Evolutionary conservation across 1,139 yeast genomes (phyloP), one percentile per base, ranked within the genome.

Genomic region (Meyerozyma sp.): DNA sequence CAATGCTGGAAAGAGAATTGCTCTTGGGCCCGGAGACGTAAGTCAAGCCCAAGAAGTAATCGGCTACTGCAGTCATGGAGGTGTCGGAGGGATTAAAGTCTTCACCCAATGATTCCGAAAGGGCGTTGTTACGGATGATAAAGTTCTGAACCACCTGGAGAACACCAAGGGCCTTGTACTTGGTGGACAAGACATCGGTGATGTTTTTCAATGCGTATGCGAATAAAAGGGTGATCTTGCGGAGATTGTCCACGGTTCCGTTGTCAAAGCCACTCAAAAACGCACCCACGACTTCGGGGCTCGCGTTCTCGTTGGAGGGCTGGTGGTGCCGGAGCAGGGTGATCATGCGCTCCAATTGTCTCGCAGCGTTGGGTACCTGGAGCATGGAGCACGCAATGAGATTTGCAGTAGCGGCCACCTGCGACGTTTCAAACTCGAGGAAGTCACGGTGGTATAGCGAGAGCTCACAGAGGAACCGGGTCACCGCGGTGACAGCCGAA

Each of bases 401-500:
- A 54, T 84, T 81, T 25, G 93, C 84, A 1, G 94, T 73, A 21
- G 80, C 66, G 8, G 95, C 85, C 26, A 88, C 72, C 40, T 79
- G 58, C 1, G 90, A 79, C 0, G 90, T 70, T 14, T 82, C 75
- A 46, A 77, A 75, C 36, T 77, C 72, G 43, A 90, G 65, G 56
- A 84, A 87, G 39, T 73, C 74, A 50, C 86, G 77, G 51, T 85
- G 85, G 60, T 84, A 90, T 21, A 89, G 65, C 0, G 96, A 74
- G 42, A 86, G 65, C 62, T 89, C 96, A 59, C 94, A 82, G 32
- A 89, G 71, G 56, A 82, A 86, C 49, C 88, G 70, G 2, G 84
- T 70, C 40, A 81, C 74, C 5, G 81, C 82, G 32, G 73, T 73
- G 47, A 70, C 77, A 36, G 80, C 81, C 20, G 76, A 71, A 71